These are phyloP conservation scores for Graphilbum fragrans DNA, from an alignment of 2,329 filamentous ascomycete species.

Conservation along the genomic window DNA sequence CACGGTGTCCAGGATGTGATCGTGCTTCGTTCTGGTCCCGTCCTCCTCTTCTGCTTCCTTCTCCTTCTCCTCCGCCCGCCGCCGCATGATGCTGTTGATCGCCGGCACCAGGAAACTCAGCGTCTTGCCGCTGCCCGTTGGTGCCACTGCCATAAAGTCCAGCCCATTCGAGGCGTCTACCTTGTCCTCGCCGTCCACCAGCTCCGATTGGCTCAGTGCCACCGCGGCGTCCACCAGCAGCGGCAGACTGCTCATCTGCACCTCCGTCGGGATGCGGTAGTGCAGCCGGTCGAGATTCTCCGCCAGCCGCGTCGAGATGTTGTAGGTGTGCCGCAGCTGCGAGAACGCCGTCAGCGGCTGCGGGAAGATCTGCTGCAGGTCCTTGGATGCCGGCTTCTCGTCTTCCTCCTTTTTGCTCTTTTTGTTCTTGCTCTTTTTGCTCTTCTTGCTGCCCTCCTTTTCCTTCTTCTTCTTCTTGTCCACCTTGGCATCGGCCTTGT, in stretches of 20 bases:
- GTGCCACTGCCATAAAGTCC: constrained; percentile 79
- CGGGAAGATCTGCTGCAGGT: constrained; percentile 56
- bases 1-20: constrained; percentile 50
- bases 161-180: constrained; percentile 23
- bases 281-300: constrained; percentile 76
- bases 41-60: constrained; percentile 10
- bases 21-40: constrained; percentile 14
- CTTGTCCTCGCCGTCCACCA: constrained; percentile 14
- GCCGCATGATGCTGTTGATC: constrained; percentile 60
- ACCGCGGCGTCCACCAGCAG: constrained; percentile 52
- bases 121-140: constrained; percentile 94
- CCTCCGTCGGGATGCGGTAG: constrained; percentile 81
- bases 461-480: constrained; percentile 30
- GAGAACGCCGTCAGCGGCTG: constrained; percentile 69
- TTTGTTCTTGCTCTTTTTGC: constrained; percentile 32
- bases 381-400: constrained; percentile 27
- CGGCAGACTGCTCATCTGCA: constrained; percentile 79
- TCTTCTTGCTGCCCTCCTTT: constrained; percentile 38
- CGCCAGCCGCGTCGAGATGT: constrained; percentile 59
- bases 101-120: constrained; percentile 83
- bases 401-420: constrained; percentile 30
- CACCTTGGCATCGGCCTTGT: constrained; percentile 22
- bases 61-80: constrained; percentile 32
- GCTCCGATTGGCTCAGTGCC: constrained; percentile 25
- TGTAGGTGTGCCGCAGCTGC: constrained; percentile 58